phyloP scores from a whole-genome alignment of 805 yeast species.

The Jamesozyma lodderae region DNA sequence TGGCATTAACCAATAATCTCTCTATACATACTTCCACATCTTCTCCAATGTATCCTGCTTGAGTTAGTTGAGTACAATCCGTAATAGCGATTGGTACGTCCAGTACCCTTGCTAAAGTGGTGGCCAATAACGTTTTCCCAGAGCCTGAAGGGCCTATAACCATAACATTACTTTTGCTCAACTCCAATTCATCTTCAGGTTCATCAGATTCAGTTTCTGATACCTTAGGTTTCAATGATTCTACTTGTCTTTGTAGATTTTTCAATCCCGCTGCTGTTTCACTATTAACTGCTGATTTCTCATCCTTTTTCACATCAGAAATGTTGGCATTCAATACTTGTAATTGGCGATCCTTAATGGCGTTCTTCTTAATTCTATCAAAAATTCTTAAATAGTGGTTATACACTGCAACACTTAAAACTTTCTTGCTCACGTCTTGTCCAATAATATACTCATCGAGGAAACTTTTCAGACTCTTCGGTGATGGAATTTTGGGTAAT shows the following conservation, averaged over 20 bases:
- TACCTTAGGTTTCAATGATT: conserved; percentile 2
- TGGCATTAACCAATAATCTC: conserved; percentile 41
- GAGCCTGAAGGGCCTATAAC: conserved; percentile 55
- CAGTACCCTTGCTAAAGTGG: conserved; percentile 42
- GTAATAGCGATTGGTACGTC: conserved; percentile 51
- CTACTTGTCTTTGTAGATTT: conserved; percentile 25
- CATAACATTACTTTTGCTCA: conserved; percentile 48
- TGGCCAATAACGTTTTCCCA: conserved; percentile 51
- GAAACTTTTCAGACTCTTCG: conserved; percentile 36
- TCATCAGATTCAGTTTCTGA: conserved; percentile 11
- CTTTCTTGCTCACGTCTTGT: conserved; percentile 46
- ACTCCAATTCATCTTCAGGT: conserved; percentile 35
- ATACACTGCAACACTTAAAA: conserved; percentile 53
- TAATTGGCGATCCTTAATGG: conserved; percentile 20
- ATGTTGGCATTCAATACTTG: conserved; percentile 24
- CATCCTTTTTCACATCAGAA: conserved; percentile 16
- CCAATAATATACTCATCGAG: conserved; percentile 48
- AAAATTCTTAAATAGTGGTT: conserved; percentile 46
- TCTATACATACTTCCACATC: conserved; percentile 52
- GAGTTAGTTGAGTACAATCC: conserved; percentile 54
- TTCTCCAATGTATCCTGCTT: conserved; percentile 59
- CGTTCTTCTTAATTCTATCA: conserved; percentile 32
- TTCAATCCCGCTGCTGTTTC: conserved; percentile 28
- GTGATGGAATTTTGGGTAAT: conserved; percentile 35
- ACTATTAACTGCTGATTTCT: conserved; percentile 11